Evolutionary conservation across 106 monocot genomes (phyloP).

Genomic region (Platanthera guangdongensis): DNA sequence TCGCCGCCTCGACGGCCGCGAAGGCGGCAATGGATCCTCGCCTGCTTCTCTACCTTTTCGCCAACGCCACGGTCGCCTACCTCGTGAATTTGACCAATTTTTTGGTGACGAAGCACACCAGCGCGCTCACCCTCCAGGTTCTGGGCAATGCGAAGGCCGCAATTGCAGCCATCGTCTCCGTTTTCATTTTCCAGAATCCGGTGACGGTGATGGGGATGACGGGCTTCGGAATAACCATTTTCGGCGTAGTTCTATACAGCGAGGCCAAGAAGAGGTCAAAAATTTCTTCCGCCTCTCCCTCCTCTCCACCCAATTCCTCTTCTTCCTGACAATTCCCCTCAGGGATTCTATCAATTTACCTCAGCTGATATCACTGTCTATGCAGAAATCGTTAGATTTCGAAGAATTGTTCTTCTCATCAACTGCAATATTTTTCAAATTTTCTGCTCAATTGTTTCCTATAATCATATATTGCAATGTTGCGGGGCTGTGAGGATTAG

Average conservation of each 20-base stretch:
- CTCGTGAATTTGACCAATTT: conserved; percentile 39
- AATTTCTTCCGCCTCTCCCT: neutral
- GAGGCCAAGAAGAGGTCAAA: conserved; percentile 34
- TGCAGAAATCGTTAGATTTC: neutral
- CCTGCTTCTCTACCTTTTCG: conserved; percentile 18
- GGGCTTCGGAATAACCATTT: conserved; percentile 31
- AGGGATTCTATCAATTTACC: neutral
- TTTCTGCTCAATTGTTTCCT: neutral
- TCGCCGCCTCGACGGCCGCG: conserved; percentile 6
- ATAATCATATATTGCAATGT: neutral
- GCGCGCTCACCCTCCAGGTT: conserved; percentile 33
- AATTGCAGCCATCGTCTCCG: conserved; percentile 35
- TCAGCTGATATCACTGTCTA: neutral
- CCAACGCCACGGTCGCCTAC: conserved; percentile 32
- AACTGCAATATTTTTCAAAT: conserved; percentile 1
- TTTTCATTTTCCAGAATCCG: conserved; percentile 32
- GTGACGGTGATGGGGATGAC: conserved; percentile 32
- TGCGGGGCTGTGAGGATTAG: neutral
- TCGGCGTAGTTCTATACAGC: conserved; percentile 33
- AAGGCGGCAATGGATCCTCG: conserved; percentile 16
- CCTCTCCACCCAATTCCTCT: conserved; percentile 2
- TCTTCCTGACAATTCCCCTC: neutral
- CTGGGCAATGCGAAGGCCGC: conserved; percentile 42
- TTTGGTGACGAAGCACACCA: conserved; percentile 38
- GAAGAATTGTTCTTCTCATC: neutral